Evolutionary conservation across 2,329 filamentous ascomycete species (phyloP), one percentile per base, ranked within the genome.

Genomic region (Ceratocystis cacaofunesta): DNA sequence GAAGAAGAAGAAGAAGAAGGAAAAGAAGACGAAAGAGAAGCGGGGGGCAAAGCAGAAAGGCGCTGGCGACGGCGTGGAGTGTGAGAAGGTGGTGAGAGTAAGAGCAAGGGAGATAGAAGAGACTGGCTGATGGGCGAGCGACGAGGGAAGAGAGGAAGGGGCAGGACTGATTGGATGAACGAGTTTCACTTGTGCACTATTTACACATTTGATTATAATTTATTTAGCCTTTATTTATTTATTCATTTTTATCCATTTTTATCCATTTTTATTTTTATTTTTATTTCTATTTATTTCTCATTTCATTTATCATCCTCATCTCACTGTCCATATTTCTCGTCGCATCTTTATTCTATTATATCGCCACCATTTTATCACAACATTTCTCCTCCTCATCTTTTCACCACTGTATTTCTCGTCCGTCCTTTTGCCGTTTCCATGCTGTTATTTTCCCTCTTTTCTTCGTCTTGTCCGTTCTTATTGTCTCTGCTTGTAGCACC

Each of bases 401-500:
- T 25, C n/a, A 25, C 19, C 19, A n/a, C 10, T 50, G 46, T 25
- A 19, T 50, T 7, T 41, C 36, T 50, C 8, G n/a, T 22, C 46
- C 46, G 52, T 57, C 52, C 52, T 28, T 57, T 30, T 30, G 30
- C 30, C 52, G 32, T 61, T 61, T 4, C 15, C 22, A 44, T 44
- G 30, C 25, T 61, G 32, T 61, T 36, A 12, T 10, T 36, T 12
- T 36, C 32, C 32, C 17, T 50, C 46, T n/a, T 50, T n/a, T 22
- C 22, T 22, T 22, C 17, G 17, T 22, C 15, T 60, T 60, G 22
- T 60, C 30, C 28, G 22, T 36, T 61, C 28, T 61, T 28, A 17
- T 30, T 44, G 25, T 62, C 61, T 48, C 25, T 62, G 15, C 25
- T 28, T 62, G 61, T 48, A 62, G 61, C 41, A 62, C 41, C 43